phyloP scores from a whole-genome alignment of 1,139 yeast genomes.

The Candida buenavistaensis region DNA sequence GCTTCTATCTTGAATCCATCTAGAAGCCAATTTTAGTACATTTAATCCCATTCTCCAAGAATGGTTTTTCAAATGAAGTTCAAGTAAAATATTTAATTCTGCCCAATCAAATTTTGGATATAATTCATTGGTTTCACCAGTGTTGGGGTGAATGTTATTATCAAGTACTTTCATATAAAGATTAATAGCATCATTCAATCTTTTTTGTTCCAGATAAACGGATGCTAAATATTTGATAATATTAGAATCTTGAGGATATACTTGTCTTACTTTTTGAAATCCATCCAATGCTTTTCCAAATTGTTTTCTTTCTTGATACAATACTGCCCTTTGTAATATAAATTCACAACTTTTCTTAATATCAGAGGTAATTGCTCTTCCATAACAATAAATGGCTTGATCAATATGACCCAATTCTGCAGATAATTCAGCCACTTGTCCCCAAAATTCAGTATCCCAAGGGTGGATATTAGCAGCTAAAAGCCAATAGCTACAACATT shows the following conservation, averaged over 20 bases:
- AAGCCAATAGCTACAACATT: conserved; percentile 80
- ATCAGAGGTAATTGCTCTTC: conserved; percentile 66
- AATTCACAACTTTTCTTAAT: conserved; percentile 51
- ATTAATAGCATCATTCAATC: conserved; percentile 78
- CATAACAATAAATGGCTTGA: conserved; percentile 83
- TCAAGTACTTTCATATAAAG: conserved; percentile 70
- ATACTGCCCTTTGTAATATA: conserved; percentile 59
- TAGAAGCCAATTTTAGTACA: conserved; percentile 65
- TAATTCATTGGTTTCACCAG: conserved; percentile 25
- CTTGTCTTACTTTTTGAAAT: conserved; percentile 59
- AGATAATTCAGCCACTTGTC: conserved; percentile 75
- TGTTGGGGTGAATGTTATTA: conserved; percentile 42
- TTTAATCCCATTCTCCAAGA: conserved; percentile 66
- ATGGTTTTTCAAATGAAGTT: conserved; percentile 67
- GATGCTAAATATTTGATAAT: conserved; percentile 75
- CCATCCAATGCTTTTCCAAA: conserved; percentile 75
- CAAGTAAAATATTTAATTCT: conserved; percentile 79
- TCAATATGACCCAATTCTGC: conserved; percentile 67
- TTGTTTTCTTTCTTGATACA: conserved; percentile 66
- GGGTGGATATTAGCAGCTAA: conserved; percentile 82
- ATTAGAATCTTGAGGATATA: conserved; percentile 61
- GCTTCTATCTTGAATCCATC: conserved; percentile 80
- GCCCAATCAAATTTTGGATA: conserved; percentile 77
- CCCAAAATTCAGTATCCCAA: conserved; percentile 81
- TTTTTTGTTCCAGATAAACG: conserved; percentile 71